phyloP scores from a whole-genome alignment of 208 protist species.

The Trypanosoma conorhini region DNA sequence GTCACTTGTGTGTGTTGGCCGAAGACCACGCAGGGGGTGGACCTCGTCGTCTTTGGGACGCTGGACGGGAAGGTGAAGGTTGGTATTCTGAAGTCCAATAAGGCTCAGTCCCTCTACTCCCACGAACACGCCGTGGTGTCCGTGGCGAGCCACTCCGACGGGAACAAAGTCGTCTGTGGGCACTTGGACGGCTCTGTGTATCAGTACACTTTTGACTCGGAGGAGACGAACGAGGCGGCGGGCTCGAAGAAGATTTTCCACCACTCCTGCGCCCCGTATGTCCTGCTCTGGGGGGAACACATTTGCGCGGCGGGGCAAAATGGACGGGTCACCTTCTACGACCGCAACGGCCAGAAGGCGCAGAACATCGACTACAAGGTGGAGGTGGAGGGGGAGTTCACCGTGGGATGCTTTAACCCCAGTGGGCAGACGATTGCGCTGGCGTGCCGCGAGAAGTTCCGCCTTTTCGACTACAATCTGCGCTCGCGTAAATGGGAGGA shows the following conservation, averaged over 20 bases:
- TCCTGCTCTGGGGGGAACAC: conserved; percentile 93
- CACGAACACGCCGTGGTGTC: conserved; percentile 91
- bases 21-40: conserved; percentile 83
- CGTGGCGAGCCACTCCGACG: conserved; percentile 71
- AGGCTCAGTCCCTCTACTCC: conserved; percentile 92
- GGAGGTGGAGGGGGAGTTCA: conserved; percentile 92
- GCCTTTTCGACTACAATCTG: conserved; percentile 94
- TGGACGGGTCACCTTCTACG: conserved; percentile 93
- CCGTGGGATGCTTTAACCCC: conserved; percentile 90
- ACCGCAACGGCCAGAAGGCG: conserved; percentile 77
- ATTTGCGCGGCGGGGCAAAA: conserved; percentile 93
- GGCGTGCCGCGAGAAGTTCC: conserved; percentile 88
- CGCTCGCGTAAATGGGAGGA: conserved; percentile 94
- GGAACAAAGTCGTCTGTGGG: conserved; percentile 87
- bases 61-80: conserved; percentile 95
- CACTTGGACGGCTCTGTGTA: conserved; percentile 94
- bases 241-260: conserved; percentile 80
- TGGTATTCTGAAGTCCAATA: conserved; percentile 94
- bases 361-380: conserved; percentile 91
- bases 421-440: conserved; percentile 93
- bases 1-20: conserved; percentile 96
- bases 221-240: conserved; percentile 56
- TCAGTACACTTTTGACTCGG: conserved; percentile 89
- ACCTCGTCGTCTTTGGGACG: conserved; percentile 94
- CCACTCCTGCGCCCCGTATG: conserved; percentile 89